Base-by-base conservation (phyloP, 768 basidiomycete species). In the Coprinopsis strossmayeri region DNA sequence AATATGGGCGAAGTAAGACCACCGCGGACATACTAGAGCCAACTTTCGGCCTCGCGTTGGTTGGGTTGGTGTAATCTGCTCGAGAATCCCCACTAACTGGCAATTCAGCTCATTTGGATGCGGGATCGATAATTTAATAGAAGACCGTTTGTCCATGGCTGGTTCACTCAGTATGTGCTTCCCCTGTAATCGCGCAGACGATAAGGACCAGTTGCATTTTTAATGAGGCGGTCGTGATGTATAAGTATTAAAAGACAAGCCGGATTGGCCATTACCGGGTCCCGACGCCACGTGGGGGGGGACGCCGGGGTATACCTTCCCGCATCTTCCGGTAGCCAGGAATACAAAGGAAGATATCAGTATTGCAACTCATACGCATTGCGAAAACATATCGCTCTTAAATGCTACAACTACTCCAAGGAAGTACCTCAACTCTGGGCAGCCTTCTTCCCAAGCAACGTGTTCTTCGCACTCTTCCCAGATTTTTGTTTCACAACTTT, bases 1-100 rank as follows among this genome's bases (percentile, higher is more conserved):
- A n/a, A n/a, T n/a, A n/a, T n/a, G n/a, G n/a, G n/a, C n/a, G n/a
- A n/a, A n/a, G n/a, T n/a, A n/a, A n/a, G 17, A 11, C 11, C 7
- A 10, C 24, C 18, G 23, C 34, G 24, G 9, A 71, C 81, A 40
- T 50, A 87, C 86, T 67, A 88, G 59, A 25, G 83, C 82, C 54
- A 88, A 69, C 60, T 72, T 81, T 38, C 76, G 72, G 48, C 79
- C 84, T 46, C 71, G 63, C 5, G 77, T 84, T 32, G 77, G 64
- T 55, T 65, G 62, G 20, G 62, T 63, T 1, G 79, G 71, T 32
- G 67, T 68, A 17, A 81, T 56, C 56, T 83, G 85, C 62, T 87
- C 82, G 39, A 88, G 61, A 15, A 81, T 61, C 10, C 86, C 86
- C 32, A 73, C 74, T 17, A 85, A 69, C 27, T 65, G 62, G 53